Conservation (phyloP, 257 asterid genomes). For the Ajuga chamaepitys region DNA sequence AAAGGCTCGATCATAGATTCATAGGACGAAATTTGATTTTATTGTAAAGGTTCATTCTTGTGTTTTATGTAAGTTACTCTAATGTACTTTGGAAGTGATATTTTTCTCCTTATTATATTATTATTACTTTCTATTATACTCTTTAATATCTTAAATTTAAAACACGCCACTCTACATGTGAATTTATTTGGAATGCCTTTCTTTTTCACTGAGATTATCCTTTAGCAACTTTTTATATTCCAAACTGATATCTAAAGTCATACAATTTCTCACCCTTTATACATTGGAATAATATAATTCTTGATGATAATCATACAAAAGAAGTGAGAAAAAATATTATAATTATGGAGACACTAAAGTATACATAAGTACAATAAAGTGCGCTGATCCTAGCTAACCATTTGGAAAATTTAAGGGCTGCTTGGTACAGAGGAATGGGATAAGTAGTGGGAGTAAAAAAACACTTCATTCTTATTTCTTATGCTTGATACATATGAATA, state of each 20-base stretch:
- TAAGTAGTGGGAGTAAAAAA: too few species aligned
- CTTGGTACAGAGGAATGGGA: too few species aligned
- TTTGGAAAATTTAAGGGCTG: too few species aligned
- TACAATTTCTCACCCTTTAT: background rate
- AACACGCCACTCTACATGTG: conserved; percentile 7
- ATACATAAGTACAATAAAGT: background rate
- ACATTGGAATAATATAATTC: background rate
- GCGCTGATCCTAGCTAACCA: background rate
- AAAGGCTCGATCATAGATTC: too few species aligned
- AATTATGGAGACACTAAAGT: background rate
- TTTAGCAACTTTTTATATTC: conserved; percentile 26
- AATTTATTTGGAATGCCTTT: conserved; percentile 21
- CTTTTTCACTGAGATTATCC: background rate
- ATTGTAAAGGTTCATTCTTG: too few species aligned
- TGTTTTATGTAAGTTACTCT: too few species aligned
- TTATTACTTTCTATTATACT: background rate
- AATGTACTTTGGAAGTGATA: too few species aligned
- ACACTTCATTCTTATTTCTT: too few species aligned
- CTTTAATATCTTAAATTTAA: background rate
- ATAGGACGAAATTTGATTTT: too few species aligned
- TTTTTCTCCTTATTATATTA: too few species aligned
- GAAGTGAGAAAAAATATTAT: conserved; percentile 5
- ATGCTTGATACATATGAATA: too few species aligned
- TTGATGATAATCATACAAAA: background rate
- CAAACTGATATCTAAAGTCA: conserved; percentile 30